Percentiles rank a stretch among this genome's conserved stretches.
These are phyloP conservation scores for Botryotinia convoluta DNA, from an alignment of 2,329 filamentous ascomycete species.

Conservation along the genomic window DNA sequence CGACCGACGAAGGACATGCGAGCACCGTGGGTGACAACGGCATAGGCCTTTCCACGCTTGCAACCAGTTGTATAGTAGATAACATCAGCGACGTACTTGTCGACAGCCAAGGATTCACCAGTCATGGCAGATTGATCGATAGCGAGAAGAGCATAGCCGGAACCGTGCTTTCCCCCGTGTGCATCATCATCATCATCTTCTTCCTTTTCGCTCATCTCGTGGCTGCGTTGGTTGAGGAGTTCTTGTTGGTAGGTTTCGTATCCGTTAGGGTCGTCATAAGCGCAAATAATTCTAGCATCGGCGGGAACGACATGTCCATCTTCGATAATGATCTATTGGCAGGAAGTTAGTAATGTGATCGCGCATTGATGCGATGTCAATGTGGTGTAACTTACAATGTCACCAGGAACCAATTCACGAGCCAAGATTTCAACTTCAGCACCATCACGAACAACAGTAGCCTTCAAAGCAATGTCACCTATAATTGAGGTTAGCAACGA, in stretches of 20 bases:
- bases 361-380: not conserved
- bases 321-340: constrained; percentile 60
- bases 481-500: not conserved
- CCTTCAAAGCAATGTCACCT: constrained; percentile 75
- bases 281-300: constrained; percentile 70
- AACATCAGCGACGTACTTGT: constrained; percentile 74
- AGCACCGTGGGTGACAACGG: constrained; percentile 64
- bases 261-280: constrained; percentile 65
- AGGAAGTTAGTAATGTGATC: not conserved
- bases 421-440: constrained; percentile 67
- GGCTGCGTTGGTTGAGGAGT: constrained; percentile 58
- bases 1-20: constrained; percentile 74
- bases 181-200: constrained; percentile 54
- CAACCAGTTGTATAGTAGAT: constrained; percentile 79
- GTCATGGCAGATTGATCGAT: constrained; percentile 79
- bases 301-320: constrained; percentile 70
- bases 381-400: constrained; percentile 56
- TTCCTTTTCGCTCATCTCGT: constrained; percentile 55
- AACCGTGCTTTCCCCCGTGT: constrained; percentile 51
- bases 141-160: constrained; percentile 64
- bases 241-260: constrained; percentile 66
- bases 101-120: constrained; percentile 75
- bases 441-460: constrained; percentile 65
- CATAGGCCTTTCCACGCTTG: constrained; percentile 76
- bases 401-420: constrained; percentile 72